Conservation (phyloP, 2,329 filamentous ascomycete genomes). For the Penicillium sp. region DNA sequence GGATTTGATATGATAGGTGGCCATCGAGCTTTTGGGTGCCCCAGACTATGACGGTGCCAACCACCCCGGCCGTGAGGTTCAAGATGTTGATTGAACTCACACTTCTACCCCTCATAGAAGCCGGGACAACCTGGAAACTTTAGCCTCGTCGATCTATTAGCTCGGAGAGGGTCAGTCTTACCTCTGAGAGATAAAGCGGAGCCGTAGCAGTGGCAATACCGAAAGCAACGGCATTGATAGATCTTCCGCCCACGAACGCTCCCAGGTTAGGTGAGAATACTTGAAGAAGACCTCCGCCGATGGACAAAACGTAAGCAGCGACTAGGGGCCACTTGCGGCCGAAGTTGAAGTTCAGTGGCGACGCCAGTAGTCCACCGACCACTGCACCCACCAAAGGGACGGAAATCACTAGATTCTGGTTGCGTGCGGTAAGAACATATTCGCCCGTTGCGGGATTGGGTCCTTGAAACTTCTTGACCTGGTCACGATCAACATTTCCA, state of each 20-base stretch:
- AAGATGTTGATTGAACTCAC: slow-evolving; percentile 35
- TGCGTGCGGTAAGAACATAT: slow-evolving; percentile 31
- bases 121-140: slow-evolving; percentile 29
- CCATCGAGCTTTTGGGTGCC: slow-evolving; percentile 27
- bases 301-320: slow-evolving; percentile 31
- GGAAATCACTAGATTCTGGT: slow-evolving; percentile 37
- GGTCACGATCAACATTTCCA: neutral
- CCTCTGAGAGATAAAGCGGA: slow-evolving; percentile 38
- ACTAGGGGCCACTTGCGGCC: slow-evolving; percentile 38
- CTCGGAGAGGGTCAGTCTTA: neutral
- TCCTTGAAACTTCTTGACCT: slow-evolving; percentile 35
- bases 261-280: slow-evolving; percentile 37
- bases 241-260: slow-evolving; percentile 34
- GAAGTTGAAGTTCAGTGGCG: slow-evolving; percentile 32
- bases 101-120: slow-evolving; percentile 31
- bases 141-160: neutral
- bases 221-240: slow-evolving; percentile 32
- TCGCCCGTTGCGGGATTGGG: slow-evolving; percentile 21
- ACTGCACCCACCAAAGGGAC: slow-evolving; percentile 37
- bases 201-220: slow-evolving; percentile 36
- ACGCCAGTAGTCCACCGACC: slow-evolving; percentile 32
- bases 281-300: slow-evolving; percentile 36
- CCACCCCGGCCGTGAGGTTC: slow-evolving; percentile 30
- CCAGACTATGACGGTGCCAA: slow-evolving; percentile 36
- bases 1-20: slow-evolving; percentile 34